phyloP scores from a whole-genome alignment of 371 early-diverging fungal species.

The Mortierella sp. region DNA sequence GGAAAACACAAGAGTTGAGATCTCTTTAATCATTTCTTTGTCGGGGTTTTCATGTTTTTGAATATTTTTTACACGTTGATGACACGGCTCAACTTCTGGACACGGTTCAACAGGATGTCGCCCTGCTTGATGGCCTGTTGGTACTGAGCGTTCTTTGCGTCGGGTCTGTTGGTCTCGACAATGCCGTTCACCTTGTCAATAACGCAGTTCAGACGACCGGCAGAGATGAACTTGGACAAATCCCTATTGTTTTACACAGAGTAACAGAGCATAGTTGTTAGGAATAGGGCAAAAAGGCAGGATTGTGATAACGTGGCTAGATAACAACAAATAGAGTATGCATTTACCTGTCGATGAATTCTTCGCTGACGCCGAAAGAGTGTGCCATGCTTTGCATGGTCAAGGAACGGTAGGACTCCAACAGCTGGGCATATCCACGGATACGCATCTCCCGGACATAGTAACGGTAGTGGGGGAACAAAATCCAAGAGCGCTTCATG shows the following conservation, averaged over 20 bases:
- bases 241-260: conserved; percentile 70
- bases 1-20: not conserved
- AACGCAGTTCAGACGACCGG: conserved; percentile 97
- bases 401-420: conserved; percentile 97
- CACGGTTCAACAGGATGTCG: conserved; percentile 93
- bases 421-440: conserved; percentile 95
- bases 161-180: conserved; percentile 97
- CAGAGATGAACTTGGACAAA: conserved; percentile 95
- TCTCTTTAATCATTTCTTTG: not conserved
- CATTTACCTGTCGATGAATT: conserved; percentile 92
- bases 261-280: conserved; percentile 13
- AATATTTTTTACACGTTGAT: conserved; percentile 75
- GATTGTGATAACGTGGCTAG: not conserved
- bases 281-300: not conserved
- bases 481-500: conserved; percentile 72
- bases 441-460: conserved; percentile 99
- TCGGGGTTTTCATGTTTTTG: not conserved
- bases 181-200: conserved; percentile 99
- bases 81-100: conserved; percentile 97
- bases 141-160: conserved; percentile 97
- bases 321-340: not conserved
- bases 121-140: conserved; percentile 97
- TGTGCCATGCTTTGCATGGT: conserved; percentile 97
- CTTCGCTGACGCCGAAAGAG: conserved; percentile 96
- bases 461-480: conserved; percentile 89